Percentiles rank a stretch among this genome's conserved stretches.
Evolutionary conservation across 2,329 filamentous ascomycete genomes (phyloP).

Genomic region (Ceratocystis cubensis): DNA sequence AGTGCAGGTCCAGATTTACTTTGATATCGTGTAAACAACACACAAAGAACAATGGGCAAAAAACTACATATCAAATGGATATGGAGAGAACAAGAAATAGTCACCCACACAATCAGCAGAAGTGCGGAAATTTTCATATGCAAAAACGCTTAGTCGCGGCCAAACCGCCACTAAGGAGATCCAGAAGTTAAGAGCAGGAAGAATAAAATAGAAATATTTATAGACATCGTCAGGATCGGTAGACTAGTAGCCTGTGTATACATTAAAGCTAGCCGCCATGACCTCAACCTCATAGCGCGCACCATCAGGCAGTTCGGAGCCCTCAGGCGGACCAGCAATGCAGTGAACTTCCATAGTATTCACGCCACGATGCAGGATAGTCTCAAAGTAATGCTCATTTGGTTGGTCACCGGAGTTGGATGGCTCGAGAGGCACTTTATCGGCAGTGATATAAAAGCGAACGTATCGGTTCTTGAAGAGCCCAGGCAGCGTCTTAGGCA

Average conservation of each 20-base stretch:
- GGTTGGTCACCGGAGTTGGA: conserved; percentile 42
- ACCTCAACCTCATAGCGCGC: conserved; percentile 65
- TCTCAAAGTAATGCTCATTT: conserved; percentile 61
- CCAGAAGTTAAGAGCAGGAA: background rate
- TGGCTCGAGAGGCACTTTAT: conserved; percentile 48
- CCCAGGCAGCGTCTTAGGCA: conserved; percentile 13
- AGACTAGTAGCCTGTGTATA: conserved; percentile 18
- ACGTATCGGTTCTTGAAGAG: conserved; percentile 20
- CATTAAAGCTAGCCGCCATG: conserved; percentile 60
- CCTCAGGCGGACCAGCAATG: conserved; percentile 54
- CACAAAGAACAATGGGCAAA: background rate
- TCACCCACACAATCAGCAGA: background rate
- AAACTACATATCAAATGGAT: background rate
- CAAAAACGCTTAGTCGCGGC: background rate
- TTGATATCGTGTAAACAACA: conserved; percentile 28
- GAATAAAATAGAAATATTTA: conserved; percentile 4
- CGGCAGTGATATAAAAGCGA: conserved; percentile 27
- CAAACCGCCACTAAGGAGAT: background rate
- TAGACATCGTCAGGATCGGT: background rate
- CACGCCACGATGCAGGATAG: conserved; percentile 55
- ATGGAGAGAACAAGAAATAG: conserved; percentile 21
- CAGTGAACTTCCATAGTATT: conserved; percentile 71
- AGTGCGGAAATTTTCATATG: background rate
- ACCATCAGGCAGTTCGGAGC: conserved; percentile 43
- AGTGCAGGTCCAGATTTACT: conserved; percentile 53